Percentiles rank a stretch among this genome's conserved stretches.
Conservation (phyloP, 1,284 basidiomycete genomes). For the Mrakiaceae sp. region DNA sequence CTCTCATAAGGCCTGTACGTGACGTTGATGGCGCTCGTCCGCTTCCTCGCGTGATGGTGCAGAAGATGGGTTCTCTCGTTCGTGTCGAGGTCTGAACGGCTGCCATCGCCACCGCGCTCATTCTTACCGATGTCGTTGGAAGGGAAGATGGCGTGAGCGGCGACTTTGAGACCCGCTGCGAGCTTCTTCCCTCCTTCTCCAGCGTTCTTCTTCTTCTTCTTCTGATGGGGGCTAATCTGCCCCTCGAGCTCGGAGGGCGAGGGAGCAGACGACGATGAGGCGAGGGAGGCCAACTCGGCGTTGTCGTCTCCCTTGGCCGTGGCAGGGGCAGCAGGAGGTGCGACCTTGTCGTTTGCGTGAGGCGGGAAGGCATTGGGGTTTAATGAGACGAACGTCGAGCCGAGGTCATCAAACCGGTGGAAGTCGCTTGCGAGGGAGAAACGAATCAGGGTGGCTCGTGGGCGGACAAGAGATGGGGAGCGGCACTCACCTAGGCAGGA, state of each 20-base stretch:
- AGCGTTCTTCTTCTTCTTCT: not conserved
- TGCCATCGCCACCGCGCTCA: no score
- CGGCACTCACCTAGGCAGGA: not conserved
- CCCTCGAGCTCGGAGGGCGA: no score
- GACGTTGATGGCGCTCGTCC: not conserved
- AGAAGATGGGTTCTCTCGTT: not conserved
- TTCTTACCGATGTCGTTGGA: no score
- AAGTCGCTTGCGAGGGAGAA: not conserved
- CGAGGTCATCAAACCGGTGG: conserved; percentile 4
- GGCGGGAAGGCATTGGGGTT: not conserved
- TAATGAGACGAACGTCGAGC: not conserved
- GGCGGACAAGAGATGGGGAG: not conserved
- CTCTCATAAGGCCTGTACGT: not conserved
- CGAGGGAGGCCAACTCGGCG: no score
- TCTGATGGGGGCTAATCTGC: not conserved
- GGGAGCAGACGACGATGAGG: no score
- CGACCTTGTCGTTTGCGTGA: not conserved
- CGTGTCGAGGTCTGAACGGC: not conserved
- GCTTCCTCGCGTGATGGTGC: no score
- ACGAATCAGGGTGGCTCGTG: no score
- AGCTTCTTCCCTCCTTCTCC: not conserved
- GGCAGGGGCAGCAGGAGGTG: not conserved
- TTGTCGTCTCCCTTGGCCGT: no score
- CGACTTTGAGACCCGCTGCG: no score
- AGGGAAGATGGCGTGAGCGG: no score